Base-by-base conservation (phyloP, 2,329 filamentous ascomycete species). In the Akanthomyces uredinophilus region DNA sequence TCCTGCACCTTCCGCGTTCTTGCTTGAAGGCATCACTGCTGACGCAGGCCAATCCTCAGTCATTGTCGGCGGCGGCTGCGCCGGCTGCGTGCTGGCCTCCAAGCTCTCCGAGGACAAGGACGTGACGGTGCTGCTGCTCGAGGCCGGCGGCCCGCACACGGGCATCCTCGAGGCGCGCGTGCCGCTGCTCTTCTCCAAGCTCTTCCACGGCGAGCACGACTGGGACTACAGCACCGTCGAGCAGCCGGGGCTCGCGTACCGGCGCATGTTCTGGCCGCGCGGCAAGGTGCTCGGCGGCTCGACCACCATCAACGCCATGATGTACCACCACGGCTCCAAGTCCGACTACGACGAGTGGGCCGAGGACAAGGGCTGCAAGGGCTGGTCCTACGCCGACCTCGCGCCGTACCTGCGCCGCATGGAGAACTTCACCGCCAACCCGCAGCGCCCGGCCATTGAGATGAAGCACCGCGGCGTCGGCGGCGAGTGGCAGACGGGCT, bases 61-160 rank as follows among this genome's bases (percentile, higher is more conserved):
- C 22, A 65, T 71, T 49, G 67, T 71, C 5, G 70, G 71, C 20
- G 70, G 68, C 29, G 71, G 71, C 3, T 66, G 67, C 1, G 69
- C 71, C 0, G 71, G 71, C 32, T 64, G 69, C n/a, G 70, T 73
- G 14, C 66, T 73, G 39, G 71, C 70, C 16, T 67, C 65, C 55
- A 68, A 69, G 57, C 68, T 71, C 13, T 70, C 68, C 16, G 67
- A 71, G 46, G 67, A 72, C 57, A 52, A 58, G 5, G 52, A 64
- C 54, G 62, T 66, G 22, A 62, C 63, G 13, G 66, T 66, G 20
- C 63, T 67, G 16, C 43, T 66, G 14, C 65, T 67, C 35, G 65
- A 67, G 55, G 65, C 66, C 10, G 65, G 65, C 43, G 63, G 55
- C n/a, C 41, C 63, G 44, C 60, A 66, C 43, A 60, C 55, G 50